Evolutionary conservation across 2,329 filamentous ascomycete genomes (phyloP), one percentile per base, ranked within the genome.

Genomic region (Venturia carpophila): DNA sequence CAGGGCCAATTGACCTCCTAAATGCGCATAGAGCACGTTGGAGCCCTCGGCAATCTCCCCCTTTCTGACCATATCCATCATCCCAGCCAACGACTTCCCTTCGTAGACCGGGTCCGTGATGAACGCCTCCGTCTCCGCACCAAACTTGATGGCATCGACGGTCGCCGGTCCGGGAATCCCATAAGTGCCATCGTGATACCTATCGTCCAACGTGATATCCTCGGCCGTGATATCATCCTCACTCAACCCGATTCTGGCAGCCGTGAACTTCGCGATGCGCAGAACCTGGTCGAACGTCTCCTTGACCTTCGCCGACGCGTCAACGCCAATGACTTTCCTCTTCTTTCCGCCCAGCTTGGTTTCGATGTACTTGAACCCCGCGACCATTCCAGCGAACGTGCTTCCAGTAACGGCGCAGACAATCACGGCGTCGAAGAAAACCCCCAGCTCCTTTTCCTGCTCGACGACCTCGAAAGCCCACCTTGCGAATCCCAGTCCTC

Each of bases 101-200:
- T 90, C 87, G 70, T 91, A 91, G 1, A 91, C 88, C 0, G 87
- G 88, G 71, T 91, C 88, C 0, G 87, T 90, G 68, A 91, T 88
- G 69, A 91, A 86, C 0, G 83, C 88, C 76, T 91, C 88, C 0
- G 84, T 89, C 66, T 78, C 74, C 0, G 88, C 88, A 5, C 84
- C 86, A 71, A 88, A 86, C 73, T 82, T 82, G 72, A 91, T 90
- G 0, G 87, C 87, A 41, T 85, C 85, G 62, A 87, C 80, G 1
- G 88, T 91, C 70, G 78, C 77, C 72, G 84, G 76, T 68, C 88
- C 85, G 0, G 87, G 86, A 65, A 89, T 80, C 1, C 88, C 88
- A 73, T 91, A 90, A 7, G 81, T 76, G 9, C 86, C 86, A 21
- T 82, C 88, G 73, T 89, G 86, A 71, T 88, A 91, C 67, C 84